Base-by-base conservation (phyloP, 306 rosid species). In the Acacia confusa region DNA sequence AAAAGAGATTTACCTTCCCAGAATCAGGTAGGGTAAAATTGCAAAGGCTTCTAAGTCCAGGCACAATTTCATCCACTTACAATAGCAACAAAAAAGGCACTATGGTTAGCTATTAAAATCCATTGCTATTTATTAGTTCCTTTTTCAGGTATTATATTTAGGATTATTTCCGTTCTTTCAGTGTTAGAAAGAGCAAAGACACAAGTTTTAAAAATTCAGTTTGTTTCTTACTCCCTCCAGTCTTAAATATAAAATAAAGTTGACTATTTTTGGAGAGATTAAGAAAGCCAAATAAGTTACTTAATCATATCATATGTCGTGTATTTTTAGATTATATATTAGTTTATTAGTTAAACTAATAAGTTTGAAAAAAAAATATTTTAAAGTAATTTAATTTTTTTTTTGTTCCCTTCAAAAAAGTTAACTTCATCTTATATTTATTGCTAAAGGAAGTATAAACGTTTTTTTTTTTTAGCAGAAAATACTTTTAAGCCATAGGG, bases 1-100 rank as follows among this genome's bases (percentile, higher is more conserved):
- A 67, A 61, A 75, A 57, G 36, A 25, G 15, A 44, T 63, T 43
- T 79, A 90, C 94, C 92, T 82, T 84, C 68, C 89, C 97, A 3
- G 90, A 85, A 74, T 86, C 83, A 5, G 94, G 94, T 55, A 82
- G 6, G 22, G n/a, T 58, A 61, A 88, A 85, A 47, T 85, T 79
- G 86, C 84, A 75, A 34, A 81, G 72, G 77, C 88, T 81, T 74
- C 86, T 85, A 53, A 89, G 81, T 87, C 92, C 94, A 28, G 97
- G 97, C 71, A 81, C 79, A 75, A 89, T 61, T 57, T 85, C 90
- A 30, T 82, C 76, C 52, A 87, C 97, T 92, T 76, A 70, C 22
- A 57, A 47, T 81, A 72, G 74, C 4, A 67, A 71, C 78, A 86
- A 82, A 71, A 44, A 81, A 53, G 64, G 7, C 50, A 74, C 55